Evolutionary conservation across 352 stramenopile genomes (phyloP).

Genomic region (Pythium rishiriense): DNA sequence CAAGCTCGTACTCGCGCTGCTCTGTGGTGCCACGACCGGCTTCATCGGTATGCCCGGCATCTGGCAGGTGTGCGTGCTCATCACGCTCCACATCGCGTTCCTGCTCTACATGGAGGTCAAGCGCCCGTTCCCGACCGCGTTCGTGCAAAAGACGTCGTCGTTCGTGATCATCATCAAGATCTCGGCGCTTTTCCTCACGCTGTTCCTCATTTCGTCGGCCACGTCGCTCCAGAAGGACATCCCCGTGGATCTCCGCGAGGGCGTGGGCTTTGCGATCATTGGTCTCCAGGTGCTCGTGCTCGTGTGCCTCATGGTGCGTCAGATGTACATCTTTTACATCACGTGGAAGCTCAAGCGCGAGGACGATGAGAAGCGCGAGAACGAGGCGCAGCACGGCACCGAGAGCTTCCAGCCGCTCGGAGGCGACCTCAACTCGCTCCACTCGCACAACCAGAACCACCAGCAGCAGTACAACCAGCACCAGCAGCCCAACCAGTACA

Average conservation of each 20-base stretch:
- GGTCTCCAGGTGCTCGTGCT: slow-evolving; percentile 82
- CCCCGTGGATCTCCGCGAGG: slow-evolving; percentile 68
- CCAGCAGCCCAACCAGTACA: slow-evolving; percentile 22
- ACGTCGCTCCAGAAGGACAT: slow-evolving; percentile 69
- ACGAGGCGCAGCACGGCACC: slow-evolving; percentile 6
- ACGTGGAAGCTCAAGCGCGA: slow-evolving; percentile 74
- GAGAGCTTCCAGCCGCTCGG: slow-evolving; percentile 28
- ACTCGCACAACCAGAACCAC: slow-evolving; percentile 19
- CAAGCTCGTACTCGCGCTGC: slow-evolving; percentile 74
- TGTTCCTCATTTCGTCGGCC: slow-evolving; percentile 77
- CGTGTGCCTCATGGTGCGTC: slow-evolving; percentile 77
- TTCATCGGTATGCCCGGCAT: slow-evolving; percentile 76
- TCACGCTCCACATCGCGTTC: slow-evolving; percentile 77
- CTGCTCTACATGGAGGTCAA: slow-evolving; percentile 84
- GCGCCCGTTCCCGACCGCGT: slow-evolving; percentile 76
- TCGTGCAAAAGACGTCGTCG: slow-evolving; percentile 84
- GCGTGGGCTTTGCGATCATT: slow-evolving; percentile 80
- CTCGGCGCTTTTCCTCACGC: slow-evolving; percentile 75
- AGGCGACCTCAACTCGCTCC: slow-evolving; percentile 11
- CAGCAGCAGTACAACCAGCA: slow-evolving; percentile 15
- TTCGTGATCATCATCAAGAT: slow-evolving; percentile 92
- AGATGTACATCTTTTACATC: slow-evolving; percentile 87
- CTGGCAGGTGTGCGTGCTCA: slow-evolving; percentile 76
- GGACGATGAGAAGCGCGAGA: slow-evolving; percentile 28
- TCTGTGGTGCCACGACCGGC: slow-evolving; percentile 79